Evolutionary conservation across 352 stramenopile genomes (phyloP), one percentile per base, ranked within the genome.

Genomic region (Phytophthora colocasiae): DNA sequence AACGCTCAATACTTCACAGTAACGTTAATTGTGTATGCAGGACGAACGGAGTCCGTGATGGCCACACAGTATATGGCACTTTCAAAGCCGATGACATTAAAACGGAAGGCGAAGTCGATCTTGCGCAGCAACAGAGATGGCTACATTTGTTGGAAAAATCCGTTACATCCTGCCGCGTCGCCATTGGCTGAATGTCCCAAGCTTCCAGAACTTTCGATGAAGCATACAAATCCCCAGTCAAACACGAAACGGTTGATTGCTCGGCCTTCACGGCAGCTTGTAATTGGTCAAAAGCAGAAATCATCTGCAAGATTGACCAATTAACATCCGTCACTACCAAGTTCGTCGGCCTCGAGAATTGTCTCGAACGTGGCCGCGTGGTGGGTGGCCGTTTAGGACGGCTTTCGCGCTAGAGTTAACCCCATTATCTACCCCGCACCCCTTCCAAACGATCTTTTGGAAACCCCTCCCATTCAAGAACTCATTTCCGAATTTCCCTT

Each of bases 401-500:
- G 56, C 40, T 38, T 34, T 55, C 56, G 44, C 14, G 24, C 2
- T 17, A 19, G 11, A 17, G 36, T 43, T 43, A 22, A 43, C 36
- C 4, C 11, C 27, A 2, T 7, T 2, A 19, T 26, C 4, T 6
- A 6, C 31, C 11, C 1, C 19, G n/a, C 58, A 47, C 38, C 46
- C 39, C 17, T 2, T 53, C 58, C 26, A 39, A 9, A 27, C 27
- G 58, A 66, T 66, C 58, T 66, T 66, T 66, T 17, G 19, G 31
- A 36, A 2, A 17, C n/a, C 29, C 19, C 36, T 22, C 19, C 14
- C 8, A 8, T 17, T 32, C 9, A 14, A 6, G 17, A 43, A 10
- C 10, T 55, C 61, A 69, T 69, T 69, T 69, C 47, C n/a, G 54
- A 69, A 65, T 65, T 64, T 64, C 62, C 53, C 12, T 60, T 39